Percentiles rank a stretch among this genome's conserved stretches.
phyloP scores from a whole-genome alignment of 2,329 filamentous ascomycete genomes.

The Cladosporium sphaerospermum region DNA sequence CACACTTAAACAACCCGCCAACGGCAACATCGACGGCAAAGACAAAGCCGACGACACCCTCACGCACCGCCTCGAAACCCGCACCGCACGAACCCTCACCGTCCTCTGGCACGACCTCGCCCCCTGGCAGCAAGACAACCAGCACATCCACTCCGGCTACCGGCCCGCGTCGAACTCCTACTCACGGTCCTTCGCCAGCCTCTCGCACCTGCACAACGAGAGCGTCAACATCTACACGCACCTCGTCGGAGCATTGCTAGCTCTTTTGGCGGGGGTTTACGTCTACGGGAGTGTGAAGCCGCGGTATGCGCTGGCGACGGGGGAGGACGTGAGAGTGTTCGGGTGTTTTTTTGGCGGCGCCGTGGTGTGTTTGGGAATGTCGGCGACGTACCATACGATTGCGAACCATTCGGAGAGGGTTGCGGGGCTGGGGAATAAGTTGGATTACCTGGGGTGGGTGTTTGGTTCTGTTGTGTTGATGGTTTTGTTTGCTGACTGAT shows the following conservation, averaged over 20 bases:
- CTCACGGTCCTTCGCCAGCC: constrained; percentile 49
- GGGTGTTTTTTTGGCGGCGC: constrained; percentile 69
- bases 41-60: background rate
- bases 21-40: background rate
- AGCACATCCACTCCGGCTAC: constrained; percentile 62
- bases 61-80: background rate
- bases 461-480: constrained; percentile 66
- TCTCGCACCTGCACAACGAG: constrained; percentile 62
- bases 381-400: constrained; percentile 72
- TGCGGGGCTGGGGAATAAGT: constrained; percentile 77
- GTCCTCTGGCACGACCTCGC: constrained; percentile 43
- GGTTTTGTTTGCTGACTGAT: constrained; percentile 48
- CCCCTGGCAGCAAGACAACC: constrained; percentile 55
- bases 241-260: constrained; percentile 59
- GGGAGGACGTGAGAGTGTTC: constrained; percentile 65
- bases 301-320: constrained; percentile 58
- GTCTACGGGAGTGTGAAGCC: constrained; percentile 55
- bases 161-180: constrained; percentile 58
- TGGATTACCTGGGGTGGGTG: constrained; percentile 94
- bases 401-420: constrained; percentile 76
- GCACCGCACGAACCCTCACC: constrained; percentile 30
- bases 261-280: constrained; percentile 46
- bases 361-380: constrained; percentile 41
- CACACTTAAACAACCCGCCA: background rate
- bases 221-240: constrained; percentile 69